A percentile compares a stretch with the other conserved stretches of the same genome.
phyloP scores from a whole-genome alignment of 805 yeast species.

The Nakazawaea sp. region DNA sequence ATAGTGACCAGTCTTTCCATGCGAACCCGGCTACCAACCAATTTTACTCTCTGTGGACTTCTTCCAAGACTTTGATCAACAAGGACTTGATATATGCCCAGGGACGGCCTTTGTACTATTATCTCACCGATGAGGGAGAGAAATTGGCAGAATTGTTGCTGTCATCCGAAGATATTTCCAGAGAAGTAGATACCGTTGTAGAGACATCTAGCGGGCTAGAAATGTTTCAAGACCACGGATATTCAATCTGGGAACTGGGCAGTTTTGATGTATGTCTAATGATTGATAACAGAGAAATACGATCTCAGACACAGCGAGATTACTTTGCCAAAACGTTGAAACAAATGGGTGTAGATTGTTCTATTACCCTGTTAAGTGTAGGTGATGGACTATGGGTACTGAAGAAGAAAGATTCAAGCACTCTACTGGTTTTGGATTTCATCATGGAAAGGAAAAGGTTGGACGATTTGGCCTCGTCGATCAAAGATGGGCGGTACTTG shows the following conservation, averaged over 20 bases:
- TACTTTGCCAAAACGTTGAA: conserved; percentile 55
- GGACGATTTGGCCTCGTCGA: conserved; percentile 78
- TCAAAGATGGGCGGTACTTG: conserved; percentile 78
- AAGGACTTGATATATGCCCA: conserved; percentile 48
- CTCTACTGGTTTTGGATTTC: conserved; percentile 66
- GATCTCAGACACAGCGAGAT: conserved; percentile 60
- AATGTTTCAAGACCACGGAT: conserved; percentile 15
- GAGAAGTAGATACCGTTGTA: neutral
- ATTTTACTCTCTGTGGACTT: conserved; percentile 70
- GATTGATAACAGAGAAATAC: conserved; percentile 78
- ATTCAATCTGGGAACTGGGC: conserved; percentile 55
- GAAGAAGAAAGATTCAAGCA: conserved; percentile 44
- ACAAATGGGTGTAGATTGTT: conserved; percentile 40
- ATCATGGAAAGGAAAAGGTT: conserved; percentile 88
- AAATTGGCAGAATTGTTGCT: conserved; percentile 41
- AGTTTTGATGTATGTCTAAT: conserved; percentile 54
- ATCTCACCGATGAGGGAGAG: conserved; percentile 63
- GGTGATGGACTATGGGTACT: conserved; percentile 95
- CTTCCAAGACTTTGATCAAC: conserved; percentile 54
- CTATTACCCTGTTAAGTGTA: conserved; percentile 54
- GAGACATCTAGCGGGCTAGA: neutral
- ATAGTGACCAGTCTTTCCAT: conserved; percentile 50
- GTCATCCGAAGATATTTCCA: conserved; percentile 2
- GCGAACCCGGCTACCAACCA: conserved; percentile 55
- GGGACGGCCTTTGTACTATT: conserved; percentile 57